Base-by-base conservation (phyloP, 2,329 filamentous ascomycete genomes). In the Aspergillus calidoustus region DNA sequence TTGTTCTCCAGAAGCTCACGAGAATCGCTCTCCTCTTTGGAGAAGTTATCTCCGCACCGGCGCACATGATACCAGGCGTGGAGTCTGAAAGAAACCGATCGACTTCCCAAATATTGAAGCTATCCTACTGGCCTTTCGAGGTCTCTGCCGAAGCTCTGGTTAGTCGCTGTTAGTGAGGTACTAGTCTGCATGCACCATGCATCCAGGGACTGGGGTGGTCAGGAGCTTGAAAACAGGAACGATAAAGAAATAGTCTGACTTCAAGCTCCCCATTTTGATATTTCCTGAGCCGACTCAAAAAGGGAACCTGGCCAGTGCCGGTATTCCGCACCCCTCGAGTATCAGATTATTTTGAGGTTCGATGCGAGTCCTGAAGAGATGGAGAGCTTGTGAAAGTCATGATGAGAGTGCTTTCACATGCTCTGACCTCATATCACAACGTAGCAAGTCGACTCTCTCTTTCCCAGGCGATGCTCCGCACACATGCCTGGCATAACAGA, bases 131-230 rank as follows among this genome's bases (percentile, higher is more conserved):
- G 31, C 30, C 31, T 43, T 49, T 48, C 4, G 50, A 46, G 28
- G 48, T 25, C 49, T 43, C 50, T 54, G 50, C 49, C 54, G 43
- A 58, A 58, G 47, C 48, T 59, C 41, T 17, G 9, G 15, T 31
- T 54, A 54, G 44, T 15, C 41, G 44, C 46, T 49, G 25, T 44
- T 59, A 59, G 57, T 54, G 51, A 59, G 57, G 51, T 59, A 59
- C 57, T 59, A 59, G 57, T 54, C 44, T 49, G 44, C 31, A 47
- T 54, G 57, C 44, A 50, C 51, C 38, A 49, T 54, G 31, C 44
- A 50, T 22, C 38, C 28, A 41, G 23, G 8, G 44, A 54, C 51
- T 43, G 43, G 57, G 44, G 31, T 53, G 22, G 31, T 49, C 51
- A 52, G 22, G 50, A 54, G 57, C 48, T 52, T 23, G 25, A n/a